These are phyloP conservation scores for Candida morakotiae DNA, from an alignment of 805 yeast species.

Conservation along the genomic window DNA sequence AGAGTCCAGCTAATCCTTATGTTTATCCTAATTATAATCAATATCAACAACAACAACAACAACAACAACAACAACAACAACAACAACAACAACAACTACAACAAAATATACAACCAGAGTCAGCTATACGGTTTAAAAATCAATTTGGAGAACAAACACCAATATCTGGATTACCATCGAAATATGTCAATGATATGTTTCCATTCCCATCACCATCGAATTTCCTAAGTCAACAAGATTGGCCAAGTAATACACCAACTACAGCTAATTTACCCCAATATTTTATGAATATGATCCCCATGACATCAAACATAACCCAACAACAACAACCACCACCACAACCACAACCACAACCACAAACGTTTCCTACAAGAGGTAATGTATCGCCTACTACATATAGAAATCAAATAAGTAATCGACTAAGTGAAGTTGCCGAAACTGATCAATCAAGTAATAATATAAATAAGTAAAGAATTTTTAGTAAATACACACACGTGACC, in stretches of 20 bases:
- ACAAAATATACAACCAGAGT: constrained; percentile 11
- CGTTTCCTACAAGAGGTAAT: not conserved
- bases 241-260: constrained; percentile 33
- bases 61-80: constrained; percentile 17
- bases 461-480: not conserved
- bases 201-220: constrained; percentile 71
- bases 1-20: constrained; percentile 1
- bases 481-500: not conserved
- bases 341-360: not conserved
- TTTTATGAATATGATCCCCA: constrained; percentile 31
- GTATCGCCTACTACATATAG: constrained; percentile 1
- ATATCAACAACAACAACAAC: constrained; percentile 7
- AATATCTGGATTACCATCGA: constrained; percentile 51
- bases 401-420: constrained; percentile 1
- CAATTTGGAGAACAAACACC: constrained; percentile 61
- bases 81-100: constrained; percentile 12
- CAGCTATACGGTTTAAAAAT: constrained; percentile 12
- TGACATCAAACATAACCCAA: constrained; percentile 3
- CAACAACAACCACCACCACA: constrained; percentile 4
- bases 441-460: not conserved
- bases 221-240: constrained; percentile 54
- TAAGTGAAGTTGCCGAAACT: constrained; percentile 1
- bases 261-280: constrained; percentile 39
- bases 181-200: constrained; percentile 67
- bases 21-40: constrained; percentile 13